Evolutionary conservation across 2,329 filamentous ascomycete genomes (phyloP), one percentile per base, ranked within the genome.

Genomic region (Diaporthe longicolla): DNA sequence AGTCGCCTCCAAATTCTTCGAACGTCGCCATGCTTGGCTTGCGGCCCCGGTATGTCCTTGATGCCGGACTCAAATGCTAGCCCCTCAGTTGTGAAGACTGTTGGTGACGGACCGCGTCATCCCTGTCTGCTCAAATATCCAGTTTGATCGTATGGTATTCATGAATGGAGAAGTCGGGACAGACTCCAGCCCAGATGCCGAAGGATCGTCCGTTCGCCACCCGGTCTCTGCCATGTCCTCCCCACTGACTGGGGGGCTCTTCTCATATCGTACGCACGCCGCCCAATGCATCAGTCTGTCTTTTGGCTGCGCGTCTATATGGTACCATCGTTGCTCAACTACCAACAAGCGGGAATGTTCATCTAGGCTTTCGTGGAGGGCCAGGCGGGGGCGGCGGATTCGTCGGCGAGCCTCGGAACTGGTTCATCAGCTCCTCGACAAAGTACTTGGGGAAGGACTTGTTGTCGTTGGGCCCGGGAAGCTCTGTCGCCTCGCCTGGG

Each of bases 401-500:
- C 15, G 82, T 86, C 57, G 86, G 85, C 26, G 81, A 85, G 5
- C 87, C 87, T 13, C 83, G 82, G 13, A 84, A 79, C 77, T 90
- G 88, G 70, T 87, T 89, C 77, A 83, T 84, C 6, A 90, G 70
- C 80, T 90, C 88, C 13, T 88, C 83, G 48, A 86, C 26, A 58
- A 90, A 90, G 75, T 89, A 83, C 45, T 80, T 83, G 1, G 87
- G 52, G 73, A 90, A 89, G 3, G 77, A 77, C 10, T 78, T 75
- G 0, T 77, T 87, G 80, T 52, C 82, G 21, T 52, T 70, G 17
- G 68, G 48, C 8, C 50, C 72, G 13, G 68, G 71, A 0, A 74
- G 82, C 81, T 76, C 58, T 43, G 88, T 89, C 3, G 88, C 88
- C 77, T 90, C 86, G 58, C 88, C 89, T 1, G 83, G 87, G 0